These are phyloP conservation scores for Trichoderma semiorbis DNA, from an alignment of 2,329 filamentous ascomycete species.

Conservation along the genomic window DNA sequence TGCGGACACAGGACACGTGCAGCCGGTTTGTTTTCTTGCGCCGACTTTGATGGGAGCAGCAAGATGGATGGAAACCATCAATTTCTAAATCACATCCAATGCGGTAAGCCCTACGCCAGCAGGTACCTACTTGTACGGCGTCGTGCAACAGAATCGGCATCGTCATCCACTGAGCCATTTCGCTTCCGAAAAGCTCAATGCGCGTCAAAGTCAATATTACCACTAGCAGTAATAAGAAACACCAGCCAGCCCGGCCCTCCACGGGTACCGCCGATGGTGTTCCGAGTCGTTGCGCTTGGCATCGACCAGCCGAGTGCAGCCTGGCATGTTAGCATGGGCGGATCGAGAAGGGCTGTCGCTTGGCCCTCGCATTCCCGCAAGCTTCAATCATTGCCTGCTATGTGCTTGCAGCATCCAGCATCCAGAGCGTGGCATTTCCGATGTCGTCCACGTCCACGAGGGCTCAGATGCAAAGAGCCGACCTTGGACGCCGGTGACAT, in stretches of 20 bases:
- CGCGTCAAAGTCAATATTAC: neutral
- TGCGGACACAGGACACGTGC: slow-evolving; percentile 3
- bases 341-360: neutral
- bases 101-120: neutral
- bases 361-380: slow-evolving; percentile 1
- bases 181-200: neutral
- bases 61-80: neutral
- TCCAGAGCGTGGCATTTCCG: slow-evolving; percentile 4
- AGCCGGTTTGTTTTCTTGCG: neutral
- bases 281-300: slow-evolving; percentile 3
- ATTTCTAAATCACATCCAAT: neutral
- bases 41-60: neutral
- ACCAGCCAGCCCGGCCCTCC: neutral
- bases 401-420: neutral
- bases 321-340: neutral
- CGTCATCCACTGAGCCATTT: slow-evolving; percentile 5
- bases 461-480: neutral
- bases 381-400: neutral
- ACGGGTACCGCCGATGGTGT: neutral
- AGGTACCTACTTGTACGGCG: neutral
- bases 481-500: neutral
- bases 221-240: neutral
- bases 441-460: neutral
- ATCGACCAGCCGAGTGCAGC: slow-evolving; percentile 5
- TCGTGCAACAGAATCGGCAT: neutral